phyloP scores from a whole-genome alignment of 805 yeast genomes.

The Saccharomycopsis fodiens region DNA sequence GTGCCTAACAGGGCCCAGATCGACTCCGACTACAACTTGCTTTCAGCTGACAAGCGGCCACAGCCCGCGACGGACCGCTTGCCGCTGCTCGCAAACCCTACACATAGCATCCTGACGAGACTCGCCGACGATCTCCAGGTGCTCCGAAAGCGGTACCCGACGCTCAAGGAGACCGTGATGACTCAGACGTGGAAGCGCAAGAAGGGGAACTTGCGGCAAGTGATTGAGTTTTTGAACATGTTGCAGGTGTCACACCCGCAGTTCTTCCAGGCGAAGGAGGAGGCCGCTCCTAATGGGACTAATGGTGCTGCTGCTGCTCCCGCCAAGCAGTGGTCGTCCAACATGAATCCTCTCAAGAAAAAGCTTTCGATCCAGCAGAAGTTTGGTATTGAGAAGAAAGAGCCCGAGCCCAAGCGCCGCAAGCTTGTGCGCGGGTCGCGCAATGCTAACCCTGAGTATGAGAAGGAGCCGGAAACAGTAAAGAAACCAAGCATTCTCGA shows the following conservation, averaged over 20 bases:
- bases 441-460: slow-evolving; percentile 25
- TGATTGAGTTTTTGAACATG: slow-evolving; percentile 25
- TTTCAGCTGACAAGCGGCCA: slow-evolving; percentile 3
- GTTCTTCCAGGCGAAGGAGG: slow-evolving; percentile 6
- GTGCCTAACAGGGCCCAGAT: slow-evolving; percentile 11
- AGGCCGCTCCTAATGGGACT: neutral
- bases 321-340: neutral
- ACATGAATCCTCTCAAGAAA: slow-evolving; percentile 12
- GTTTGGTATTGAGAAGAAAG: slow-evolving; percentile 15
- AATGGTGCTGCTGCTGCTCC: neutral
- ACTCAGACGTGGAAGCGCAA: slow-evolving; percentile 26
- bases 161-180: slow-evolving; percentile 26
- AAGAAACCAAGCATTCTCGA: slow-evolving; percentile 20
- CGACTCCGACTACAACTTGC: slow-evolving; percentile 11
- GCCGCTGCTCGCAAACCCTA: neutral
- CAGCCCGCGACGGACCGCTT: neutral
- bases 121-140: slow-evolving; percentile 26
- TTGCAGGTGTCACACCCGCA: slow-evolving; percentile 23
- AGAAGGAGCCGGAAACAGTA: slow-evolving; percentile 28
- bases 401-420: slow-evolving; percentile 28
- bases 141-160: slow-evolving; percentile 29
- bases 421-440: slow-evolving; percentile 34
- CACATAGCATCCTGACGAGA: slow-evolving; percentile 10
- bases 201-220: slow-evolving; percentile 28
- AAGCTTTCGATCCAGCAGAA: slow-evolving; percentile 16